These are phyloP conservation scores for Plasmodium gonderi DNA, from an alignment of 169 alveolate species.

Conservation along the genomic window DNA sequence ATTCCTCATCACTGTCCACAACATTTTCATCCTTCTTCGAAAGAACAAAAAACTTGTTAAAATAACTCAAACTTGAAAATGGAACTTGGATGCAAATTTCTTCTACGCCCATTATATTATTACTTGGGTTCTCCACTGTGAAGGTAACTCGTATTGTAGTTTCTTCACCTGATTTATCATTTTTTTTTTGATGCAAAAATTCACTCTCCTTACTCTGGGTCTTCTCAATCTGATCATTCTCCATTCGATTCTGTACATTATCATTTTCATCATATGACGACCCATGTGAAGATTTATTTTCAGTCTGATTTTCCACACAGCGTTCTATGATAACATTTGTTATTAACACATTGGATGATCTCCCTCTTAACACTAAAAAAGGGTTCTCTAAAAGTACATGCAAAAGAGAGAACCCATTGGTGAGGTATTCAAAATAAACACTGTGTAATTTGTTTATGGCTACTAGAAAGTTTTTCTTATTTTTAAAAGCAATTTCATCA, in stretches of 20 bases:
- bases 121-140: neutral
- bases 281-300: too few relatives aligned
- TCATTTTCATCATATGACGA: neutral
- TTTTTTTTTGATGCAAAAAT: neutral
- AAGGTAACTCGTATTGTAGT: neutral
- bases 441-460: slow-evolving; percentile 36
- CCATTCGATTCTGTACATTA: neutral
- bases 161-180: neutral
- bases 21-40: slow-evolving; percentile 10
- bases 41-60: slow-evolving; percentile 37
- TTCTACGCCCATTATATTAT: neutral
- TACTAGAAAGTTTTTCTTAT: slow-evolving; percentile 28
- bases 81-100: neutral
- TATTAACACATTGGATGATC: neutral
- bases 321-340: slow-evolving; percentile 3
- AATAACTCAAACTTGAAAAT: slow-evolving; percentile 21
- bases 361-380: slow-evolving; percentile 36
- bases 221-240: neutral
- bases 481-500: slow-evolving; percentile 41
- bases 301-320: neutral
- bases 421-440: slow-evolving; percentile 23
- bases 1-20: neutral
- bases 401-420: neutral
- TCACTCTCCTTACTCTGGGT: neutral
- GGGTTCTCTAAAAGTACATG: slow-evolving; percentile 23